A percentile compares a stretch with the other conserved stretches of the same genome.
Conservation (phyloP, 2,329 filamentous ascomycete genomes). For the Phaeosphaeriaceae sp. region DNA sequence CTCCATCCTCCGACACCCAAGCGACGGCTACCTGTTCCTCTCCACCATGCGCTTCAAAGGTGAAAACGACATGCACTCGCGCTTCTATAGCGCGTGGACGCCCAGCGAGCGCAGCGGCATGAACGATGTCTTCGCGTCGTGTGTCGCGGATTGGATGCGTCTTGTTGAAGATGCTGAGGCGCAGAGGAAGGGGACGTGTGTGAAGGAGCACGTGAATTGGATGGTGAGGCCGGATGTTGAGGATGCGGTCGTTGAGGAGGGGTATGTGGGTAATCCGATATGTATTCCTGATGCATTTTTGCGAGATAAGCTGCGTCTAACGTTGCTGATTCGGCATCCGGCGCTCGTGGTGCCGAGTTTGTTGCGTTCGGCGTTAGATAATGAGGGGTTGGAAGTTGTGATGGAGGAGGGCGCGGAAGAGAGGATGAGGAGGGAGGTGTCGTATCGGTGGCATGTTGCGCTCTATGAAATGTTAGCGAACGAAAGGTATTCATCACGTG, state of each 20-base stretch:
- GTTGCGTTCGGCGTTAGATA: slow-evolving; percentile 22
- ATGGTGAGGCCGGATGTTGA: slow-evolving; percentile 17
- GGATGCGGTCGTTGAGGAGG: slow-evolving; percentile 4
- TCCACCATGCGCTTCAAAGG: slow-evolving; percentile 15
- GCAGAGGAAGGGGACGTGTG: slow-evolving; percentile 13
- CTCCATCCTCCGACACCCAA: slow-evolving; percentile 13
- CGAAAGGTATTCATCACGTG: background rate
- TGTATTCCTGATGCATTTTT: slow-evolving; percentile 18
- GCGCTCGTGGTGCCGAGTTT: slow-evolving; percentile 23
- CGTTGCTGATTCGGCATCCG: slow-evolving; percentile 31
- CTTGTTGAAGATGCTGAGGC: slow-evolving; percentile 3
- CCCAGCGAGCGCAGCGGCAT: background rate
- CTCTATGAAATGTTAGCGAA: slow-evolving; percentile 20
- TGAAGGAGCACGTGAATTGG: slow-evolving; percentile 32
- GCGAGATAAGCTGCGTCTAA: slow-evolving; percentile 7
- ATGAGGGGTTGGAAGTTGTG: slow-evolving; percentile 13
- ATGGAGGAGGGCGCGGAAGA: background rate
- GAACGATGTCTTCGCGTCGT: background rate
- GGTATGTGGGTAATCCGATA: slow-evolving; percentile 15
- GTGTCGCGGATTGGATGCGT: background rate
- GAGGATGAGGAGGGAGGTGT: slow-evolving; percentile 20
- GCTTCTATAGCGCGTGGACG: background rate
- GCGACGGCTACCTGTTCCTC: slow-evolving; percentile 32
- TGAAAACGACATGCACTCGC: slow-evolving; percentile 1
- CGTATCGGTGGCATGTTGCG: slow-evolving; percentile 21